These are phyloP conservation scores for Chimonanthus praecox DNA, from an alignment of 164 flowering plant genomes.

Conservation along the genomic window DNA sequence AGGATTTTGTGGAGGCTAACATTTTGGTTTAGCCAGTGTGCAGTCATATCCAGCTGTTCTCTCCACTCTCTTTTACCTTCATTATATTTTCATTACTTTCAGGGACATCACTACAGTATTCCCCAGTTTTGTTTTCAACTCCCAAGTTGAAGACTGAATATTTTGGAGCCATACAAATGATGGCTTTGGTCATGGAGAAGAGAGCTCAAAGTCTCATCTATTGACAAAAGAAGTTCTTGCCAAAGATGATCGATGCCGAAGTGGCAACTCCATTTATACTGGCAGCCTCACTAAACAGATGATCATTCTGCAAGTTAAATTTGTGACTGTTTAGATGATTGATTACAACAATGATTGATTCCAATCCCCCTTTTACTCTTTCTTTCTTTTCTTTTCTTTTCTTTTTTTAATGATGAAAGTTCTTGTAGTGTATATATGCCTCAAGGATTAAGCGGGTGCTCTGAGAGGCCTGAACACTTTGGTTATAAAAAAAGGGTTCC, in stretches of 20 bases:
- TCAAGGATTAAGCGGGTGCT: no score
- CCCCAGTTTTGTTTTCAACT: slow-evolving; percentile 55
- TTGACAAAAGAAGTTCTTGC: not conserved
- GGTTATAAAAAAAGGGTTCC: no score
- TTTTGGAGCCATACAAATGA: not conserved
- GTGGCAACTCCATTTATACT: not conserved
- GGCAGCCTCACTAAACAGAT: not conserved
- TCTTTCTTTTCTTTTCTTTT: no score
- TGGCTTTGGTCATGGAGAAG: not conserved
- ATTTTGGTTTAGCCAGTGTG: not conserved
- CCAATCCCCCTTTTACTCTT: no score
- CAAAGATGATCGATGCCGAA: not conserved
- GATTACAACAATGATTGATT: no score
- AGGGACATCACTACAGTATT: slow-evolving; percentile 56
- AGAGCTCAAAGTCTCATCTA: not conserved
- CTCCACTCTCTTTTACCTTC: not conserved
- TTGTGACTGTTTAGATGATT: no score
- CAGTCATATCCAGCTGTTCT: not conserved
- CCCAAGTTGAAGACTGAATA: slow-evolving; percentile 40
- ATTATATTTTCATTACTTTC: slow-evolving; percentile 4
- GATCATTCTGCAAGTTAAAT: not conserved
- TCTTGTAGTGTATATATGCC: no score
- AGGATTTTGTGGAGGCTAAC: not conserved
- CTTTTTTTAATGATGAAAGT: no score
- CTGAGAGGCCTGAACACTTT: no score